Evolutionary conservation across 2,329 filamentous ascomycete species (phyloP).

Genomic region (Chrysosporium queenslandicum): DNA sequence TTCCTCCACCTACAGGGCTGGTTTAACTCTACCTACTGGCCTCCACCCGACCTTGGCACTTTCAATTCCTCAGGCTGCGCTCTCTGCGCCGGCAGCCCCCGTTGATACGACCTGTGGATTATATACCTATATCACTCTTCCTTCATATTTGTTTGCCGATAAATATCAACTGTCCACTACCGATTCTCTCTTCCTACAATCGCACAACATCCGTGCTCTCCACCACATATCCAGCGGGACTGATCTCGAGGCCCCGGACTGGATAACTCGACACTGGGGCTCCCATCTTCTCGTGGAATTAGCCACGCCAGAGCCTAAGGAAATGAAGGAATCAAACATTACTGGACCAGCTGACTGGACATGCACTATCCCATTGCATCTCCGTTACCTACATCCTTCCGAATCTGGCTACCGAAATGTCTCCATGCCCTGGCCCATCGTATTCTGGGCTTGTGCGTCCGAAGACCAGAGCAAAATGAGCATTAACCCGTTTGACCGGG

Average conservation of each 20-base stretch:
- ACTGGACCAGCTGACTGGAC: slow-evolving; percentile 22
- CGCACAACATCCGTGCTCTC: slow-evolving; percentile 64
- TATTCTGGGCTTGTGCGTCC: slow-evolving; percentile 83
- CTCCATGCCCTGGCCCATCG: slow-evolving; percentile 64
- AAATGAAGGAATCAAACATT: not conserved
- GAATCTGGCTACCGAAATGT: slow-evolving; percentile 45
- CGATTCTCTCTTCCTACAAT: slow-evolving; percentile 59
- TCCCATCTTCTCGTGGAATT: slow-evolving; percentile 68
- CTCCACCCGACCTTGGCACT: slow-evolving; percentile 74
- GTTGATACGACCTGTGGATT: slow-evolving; percentile 54
- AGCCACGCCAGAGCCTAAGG: slow-evolving; percentile 40
- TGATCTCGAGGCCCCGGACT: slow-evolving; percentile 84
- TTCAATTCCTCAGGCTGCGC: slow-evolving; percentile 44
- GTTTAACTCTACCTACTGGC: slow-evolving; percentile 62
- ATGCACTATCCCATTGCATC: slow-evolving; percentile 61
- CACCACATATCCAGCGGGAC: slow-evolving; percentile 63
- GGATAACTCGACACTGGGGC: slow-evolving; percentile 67
- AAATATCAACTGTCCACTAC: slow-evolving; percentile 62
- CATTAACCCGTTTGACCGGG: slow-evolving; percentile 73
- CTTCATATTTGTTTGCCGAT: slow-evolving; percentile 72
- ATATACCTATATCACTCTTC: slow-evolving; percentile 73
- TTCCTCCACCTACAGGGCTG: slow-evolving; percentile 48
- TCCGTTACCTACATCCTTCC: slow-evolving; percentile 66
- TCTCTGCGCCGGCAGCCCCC: slow-evolving; percentile 40
- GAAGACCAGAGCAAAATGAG: slow-evolving; percentile 49